These are phyloP conservation scores for Gamsiella multidivaricata DNA, from an alignment of 192 early-diverging fungal genomes.

Conservation along the genomic window DNA sequence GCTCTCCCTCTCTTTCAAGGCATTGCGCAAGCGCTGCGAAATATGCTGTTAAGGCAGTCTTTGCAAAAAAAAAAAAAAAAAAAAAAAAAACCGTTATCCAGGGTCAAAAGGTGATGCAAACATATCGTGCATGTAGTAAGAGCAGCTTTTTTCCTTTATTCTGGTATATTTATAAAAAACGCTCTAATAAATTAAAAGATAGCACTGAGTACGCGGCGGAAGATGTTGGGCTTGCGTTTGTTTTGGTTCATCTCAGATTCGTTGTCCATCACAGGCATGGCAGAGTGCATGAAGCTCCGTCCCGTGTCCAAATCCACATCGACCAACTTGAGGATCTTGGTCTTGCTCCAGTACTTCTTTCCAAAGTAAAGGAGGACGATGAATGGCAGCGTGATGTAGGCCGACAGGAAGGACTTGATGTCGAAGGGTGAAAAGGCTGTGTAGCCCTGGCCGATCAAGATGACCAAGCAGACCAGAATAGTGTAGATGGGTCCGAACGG, in stretches of 20 bases:
- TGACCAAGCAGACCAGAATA: slow-evolving; percentile 66
- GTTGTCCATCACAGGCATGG: slow-evolving; percentile 20
- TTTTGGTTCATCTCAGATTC: slow-evolving; percentile 29
- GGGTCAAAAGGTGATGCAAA: too few species aligned
- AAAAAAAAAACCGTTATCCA: too few species aligned
- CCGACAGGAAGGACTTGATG: slow-evolving; percentile 63
- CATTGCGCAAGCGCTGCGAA: too few species aligned
- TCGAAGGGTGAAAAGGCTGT: slow-evolving; percentile 65
- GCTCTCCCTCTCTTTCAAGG: too few species aligned
- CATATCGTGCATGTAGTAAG: too few species aligned
- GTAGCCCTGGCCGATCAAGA: slow-evolving; percentile 70
- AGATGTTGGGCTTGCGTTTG: slow-evolving; percentile 23
- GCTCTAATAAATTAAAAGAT: slow-evolving; percentile 41
- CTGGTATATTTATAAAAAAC: too few species aligned
- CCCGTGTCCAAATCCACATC: slow-evolving; percentile 70
- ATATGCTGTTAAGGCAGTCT: too few species aligned
- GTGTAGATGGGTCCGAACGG: slow-evolving; percentile 70
- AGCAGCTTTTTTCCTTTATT: too few species aligned
- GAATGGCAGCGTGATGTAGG: slow-evolving; percentile 68
- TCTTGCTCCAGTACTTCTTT: slow-evolving; percentile 68
- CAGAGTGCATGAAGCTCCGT: slow-evolving; percentile 36
- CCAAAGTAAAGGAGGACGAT: slow-evolving; percentile 68
- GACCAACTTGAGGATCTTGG: slow-evolving; percentile 69
- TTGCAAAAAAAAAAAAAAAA: too few species aligned
- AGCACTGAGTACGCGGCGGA: slow-evolving; percentile 12